Evolutionary conservation across 192 early-diverging fungal species (phyloP).

Genomic region (Lobosporangium transversale): DNA sequence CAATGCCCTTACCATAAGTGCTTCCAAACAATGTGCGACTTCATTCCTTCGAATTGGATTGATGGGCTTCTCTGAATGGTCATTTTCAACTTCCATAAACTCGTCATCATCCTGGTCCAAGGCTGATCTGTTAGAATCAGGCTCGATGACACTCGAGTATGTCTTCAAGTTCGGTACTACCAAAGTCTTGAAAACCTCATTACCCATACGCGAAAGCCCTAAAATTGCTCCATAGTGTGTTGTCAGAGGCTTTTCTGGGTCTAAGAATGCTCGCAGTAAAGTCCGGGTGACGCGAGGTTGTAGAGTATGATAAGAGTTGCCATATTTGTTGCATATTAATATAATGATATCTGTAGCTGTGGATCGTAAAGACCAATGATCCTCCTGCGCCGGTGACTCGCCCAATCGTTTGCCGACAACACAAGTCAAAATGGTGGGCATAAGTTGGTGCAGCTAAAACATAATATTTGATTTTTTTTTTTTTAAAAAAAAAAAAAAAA

Average conservation of each 20-base stretch:
- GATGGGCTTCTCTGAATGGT: neutral
- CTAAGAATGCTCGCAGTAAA: conserved; percentile 88
- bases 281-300: conserved; percentile 92
- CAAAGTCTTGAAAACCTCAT: conserved; percentile 79
- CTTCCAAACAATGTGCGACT: conserved; percentile 58
- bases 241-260: conserved; percentile 80
- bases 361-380: conserved; percentile 88
- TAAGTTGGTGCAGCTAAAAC: conserved; percentile 95
- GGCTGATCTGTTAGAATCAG: conserved; percentile 33
- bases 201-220: conserved; percentile 79
- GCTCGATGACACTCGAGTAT: conserved; percentile 59
- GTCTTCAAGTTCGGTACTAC: conserved; percentile 81
- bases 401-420: conserved; percentile 87
- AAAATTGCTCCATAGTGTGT: conserved; percentile 92
- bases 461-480: conserved; percentile 1
- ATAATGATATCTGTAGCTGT: conserved; percentile 79
- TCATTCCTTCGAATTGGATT: conserved; percentile 24
- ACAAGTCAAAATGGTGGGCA: conserved; percentile 93
- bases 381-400: conserved; percentile 66
- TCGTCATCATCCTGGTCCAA: conserved; percentile 10
- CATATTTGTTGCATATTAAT: conserved; percentile 80
- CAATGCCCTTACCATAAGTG: conserved; percentile 58
- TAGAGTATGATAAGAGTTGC: conserved; percentile 84
- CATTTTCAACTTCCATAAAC: conserved; percentile 30
- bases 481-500: neutral